Percentiles rank a stretch among this genome's conserved stretches.
These are phyloP conservation scores for Zizania palustris DNA, from an alignment of 202 grass and related monocot genomes.

Conservation along the genomic window DNA sequence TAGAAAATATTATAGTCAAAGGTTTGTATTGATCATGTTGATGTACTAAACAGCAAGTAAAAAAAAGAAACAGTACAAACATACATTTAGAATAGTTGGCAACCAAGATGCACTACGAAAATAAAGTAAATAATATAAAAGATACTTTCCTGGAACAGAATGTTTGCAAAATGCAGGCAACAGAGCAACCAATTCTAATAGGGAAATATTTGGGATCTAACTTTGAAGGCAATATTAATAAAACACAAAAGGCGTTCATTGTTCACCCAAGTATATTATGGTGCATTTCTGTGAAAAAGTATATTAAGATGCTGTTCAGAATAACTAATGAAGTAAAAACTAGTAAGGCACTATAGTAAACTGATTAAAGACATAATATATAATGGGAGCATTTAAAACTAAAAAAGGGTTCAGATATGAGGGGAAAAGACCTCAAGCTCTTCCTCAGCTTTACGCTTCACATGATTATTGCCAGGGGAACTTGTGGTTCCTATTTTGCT, in stretches of 20 bases:
- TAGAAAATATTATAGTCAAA: neutral
- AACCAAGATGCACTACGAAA: neutral
- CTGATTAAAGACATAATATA: neutral
- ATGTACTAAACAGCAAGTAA: too few species aligned
- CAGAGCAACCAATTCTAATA: neutral
- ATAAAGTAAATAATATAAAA: neutral
- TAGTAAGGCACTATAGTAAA: neutral
- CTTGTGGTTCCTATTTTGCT: constrained; percentile 8
- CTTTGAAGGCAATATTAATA: neutral
- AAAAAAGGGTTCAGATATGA: constrained; percentile 21
- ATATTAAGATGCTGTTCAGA: neutral
- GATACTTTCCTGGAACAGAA: neutral
- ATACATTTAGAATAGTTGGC: neutral
- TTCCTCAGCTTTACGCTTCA: constrained; percentile 49
- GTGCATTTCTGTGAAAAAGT: neutral
- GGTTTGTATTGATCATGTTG: neutral
- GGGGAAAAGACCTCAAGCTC: constrained; percentile 57
- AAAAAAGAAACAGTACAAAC: too few species aligned
- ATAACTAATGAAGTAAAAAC: neutral
- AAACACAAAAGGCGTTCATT: neutral
- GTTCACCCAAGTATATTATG: neutral
- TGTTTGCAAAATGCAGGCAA: neutral
- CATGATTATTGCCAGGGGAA: neutral
- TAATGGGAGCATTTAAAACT: constrained; percentile 25
- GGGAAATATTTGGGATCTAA: neutral